phyloP scores from a whole-genome alignment of 2,329 filamentous ascomycete genomes.

The Epichloe uncinata region DNA sequence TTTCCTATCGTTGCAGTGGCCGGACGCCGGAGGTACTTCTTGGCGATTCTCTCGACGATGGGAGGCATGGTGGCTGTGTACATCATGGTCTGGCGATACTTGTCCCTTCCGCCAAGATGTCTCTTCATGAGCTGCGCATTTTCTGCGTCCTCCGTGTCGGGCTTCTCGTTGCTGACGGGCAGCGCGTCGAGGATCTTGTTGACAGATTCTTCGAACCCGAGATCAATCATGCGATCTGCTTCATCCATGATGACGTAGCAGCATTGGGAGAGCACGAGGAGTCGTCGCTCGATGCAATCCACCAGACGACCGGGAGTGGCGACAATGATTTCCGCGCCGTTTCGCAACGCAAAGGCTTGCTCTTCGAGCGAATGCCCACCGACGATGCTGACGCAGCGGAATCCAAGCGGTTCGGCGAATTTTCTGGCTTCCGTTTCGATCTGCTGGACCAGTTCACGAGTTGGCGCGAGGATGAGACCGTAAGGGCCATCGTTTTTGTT shows the following conservation, averaged over 20 bases:
- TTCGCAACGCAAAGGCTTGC: constrained; percentile 76
- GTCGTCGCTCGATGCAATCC: constrained; percentile 87
- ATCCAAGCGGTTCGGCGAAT: constrained; percentile 80
- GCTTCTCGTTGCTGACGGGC: constrained; percentile 87
- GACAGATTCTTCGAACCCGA: constrained; percentile 93
- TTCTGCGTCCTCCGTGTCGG: constrained; percentile 85
- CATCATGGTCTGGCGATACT: constrained; percentile 99
- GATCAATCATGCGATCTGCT: constrained; percentile 97
- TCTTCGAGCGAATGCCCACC: constrained; percentile 93
- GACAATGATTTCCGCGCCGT: constrained; percentile 94
- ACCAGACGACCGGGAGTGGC: constrained; percentile 96
- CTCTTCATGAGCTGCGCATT: constrained; percentile 72
- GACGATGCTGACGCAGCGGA: constrained; percentile 93
- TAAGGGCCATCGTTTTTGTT: constrained; percentile 95
- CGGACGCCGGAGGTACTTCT: constrained; percentile 85
- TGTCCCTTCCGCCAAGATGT: constrained; percentile 59
- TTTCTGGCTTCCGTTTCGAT: constrained; percentile 91
- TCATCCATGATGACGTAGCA: constrained; percentile 99
- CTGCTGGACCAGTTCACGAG: constrained; percentile 92
- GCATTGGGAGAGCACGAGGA: constrained; percentile 88
- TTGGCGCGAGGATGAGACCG: constrained; percentile 91
- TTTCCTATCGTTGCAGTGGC: constrained; percentile 94
- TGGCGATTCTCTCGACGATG: constrained; percentile 87
- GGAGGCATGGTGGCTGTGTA: constrained; percentile 98
- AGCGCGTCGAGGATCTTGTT: constrained; percentile 95